phyloP scores from a whole-genome alignment of 495 filamentous ascomycete species.

The Friedmanniomyces simplex region DNA sequence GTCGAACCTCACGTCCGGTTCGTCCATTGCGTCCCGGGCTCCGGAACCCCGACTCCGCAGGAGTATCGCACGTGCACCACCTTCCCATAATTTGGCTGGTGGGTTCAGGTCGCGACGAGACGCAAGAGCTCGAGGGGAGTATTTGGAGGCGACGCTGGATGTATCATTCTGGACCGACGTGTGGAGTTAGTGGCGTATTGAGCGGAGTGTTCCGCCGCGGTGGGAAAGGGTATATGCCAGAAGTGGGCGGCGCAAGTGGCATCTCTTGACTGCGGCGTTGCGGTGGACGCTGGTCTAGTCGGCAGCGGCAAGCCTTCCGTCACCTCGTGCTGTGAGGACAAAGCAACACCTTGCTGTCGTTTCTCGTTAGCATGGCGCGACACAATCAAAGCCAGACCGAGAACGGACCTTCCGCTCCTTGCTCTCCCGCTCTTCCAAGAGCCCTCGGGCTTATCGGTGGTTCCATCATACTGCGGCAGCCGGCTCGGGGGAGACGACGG shows the following conservation, averaged over 20 bases:
- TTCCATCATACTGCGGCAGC: neutral
- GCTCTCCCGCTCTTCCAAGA: too few species aligned
- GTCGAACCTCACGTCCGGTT: neutral
- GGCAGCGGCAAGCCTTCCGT: neutral
- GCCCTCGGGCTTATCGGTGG: neutral
- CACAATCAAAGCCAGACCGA: too few species aligned
- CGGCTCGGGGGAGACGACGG: neutral
- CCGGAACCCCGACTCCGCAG: neutral
- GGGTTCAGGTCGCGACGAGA: neutral
- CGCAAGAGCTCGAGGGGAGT: neutral
- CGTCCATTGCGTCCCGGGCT: neutral
- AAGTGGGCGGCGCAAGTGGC: neutral
- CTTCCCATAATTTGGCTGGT: neutral
- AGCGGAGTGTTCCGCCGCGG: neutral
- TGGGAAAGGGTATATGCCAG: neutral
- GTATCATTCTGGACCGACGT: slow-evolving; percentile 6
- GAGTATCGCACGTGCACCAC: neutral
- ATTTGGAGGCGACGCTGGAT: neutral
- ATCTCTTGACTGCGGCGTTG: neutral
- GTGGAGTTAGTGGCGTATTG: neutral
- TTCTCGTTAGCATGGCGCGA: too few species aligned
- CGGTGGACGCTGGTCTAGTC: neutral
- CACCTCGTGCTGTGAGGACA: neutral
- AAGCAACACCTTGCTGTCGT: neutral
- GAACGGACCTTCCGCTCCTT: too few species aligned